Percentiles rank a stretch among this genome's conserved stretches.
These are phyloP conservation scores for Spatholobus suberectus DNA, from an alignment of 306 rosid species.

Conservation along the genomic window DNA sequence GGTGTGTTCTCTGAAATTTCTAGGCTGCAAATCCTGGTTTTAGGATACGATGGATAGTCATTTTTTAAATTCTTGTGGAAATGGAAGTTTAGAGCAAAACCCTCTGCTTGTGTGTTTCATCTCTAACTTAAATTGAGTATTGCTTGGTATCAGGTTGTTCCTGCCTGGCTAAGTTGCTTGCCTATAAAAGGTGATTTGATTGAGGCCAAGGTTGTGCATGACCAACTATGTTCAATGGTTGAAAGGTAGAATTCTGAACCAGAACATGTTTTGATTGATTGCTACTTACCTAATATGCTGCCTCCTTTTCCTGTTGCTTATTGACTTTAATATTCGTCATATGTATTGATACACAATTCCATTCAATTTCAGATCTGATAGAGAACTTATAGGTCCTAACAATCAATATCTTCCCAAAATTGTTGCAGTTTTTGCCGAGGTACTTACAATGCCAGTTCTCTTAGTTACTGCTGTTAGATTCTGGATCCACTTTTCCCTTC, in stretches of 20 bases:
- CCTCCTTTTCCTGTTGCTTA: neutral
- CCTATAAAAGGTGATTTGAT: constrained; percentile 78
- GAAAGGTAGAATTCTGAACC: constrained; percentile 59
- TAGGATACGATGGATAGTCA: neutral
- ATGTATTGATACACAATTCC: neutral
- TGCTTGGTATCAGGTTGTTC: constrained; percentile 59
- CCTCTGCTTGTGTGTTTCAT: constrained; percentile 18
- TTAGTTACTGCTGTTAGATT: neutral
- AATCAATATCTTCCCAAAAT: constrained; percentile 77
- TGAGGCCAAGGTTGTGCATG: constrained; percentile 78
- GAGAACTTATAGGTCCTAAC: constrained; percentile 70
- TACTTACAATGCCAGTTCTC: constrained; percentile 25
- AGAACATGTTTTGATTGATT: constrained; percentile 21
- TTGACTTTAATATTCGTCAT: neutral
- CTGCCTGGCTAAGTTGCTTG: constrained; percentile 78
- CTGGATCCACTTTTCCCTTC: neutral
- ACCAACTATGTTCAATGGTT: constrained; percentile 75
- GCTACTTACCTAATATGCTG: constrained; percentile 1
- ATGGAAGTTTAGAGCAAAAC: constrained; percentile 9
- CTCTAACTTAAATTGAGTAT: constrained; percentile 14
- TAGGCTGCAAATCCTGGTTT: neutral
- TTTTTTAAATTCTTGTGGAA: neutral
- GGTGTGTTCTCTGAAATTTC: constrained; percentile 1
- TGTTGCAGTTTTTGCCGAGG: constrained; percentile 77
- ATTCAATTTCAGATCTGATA: constrained; percentile 66